These are phyloP conservation scores for Cucurbita maxima DNA, from an alignment of 306 rosid genomes.

Conservation along the genomic window DNA sequence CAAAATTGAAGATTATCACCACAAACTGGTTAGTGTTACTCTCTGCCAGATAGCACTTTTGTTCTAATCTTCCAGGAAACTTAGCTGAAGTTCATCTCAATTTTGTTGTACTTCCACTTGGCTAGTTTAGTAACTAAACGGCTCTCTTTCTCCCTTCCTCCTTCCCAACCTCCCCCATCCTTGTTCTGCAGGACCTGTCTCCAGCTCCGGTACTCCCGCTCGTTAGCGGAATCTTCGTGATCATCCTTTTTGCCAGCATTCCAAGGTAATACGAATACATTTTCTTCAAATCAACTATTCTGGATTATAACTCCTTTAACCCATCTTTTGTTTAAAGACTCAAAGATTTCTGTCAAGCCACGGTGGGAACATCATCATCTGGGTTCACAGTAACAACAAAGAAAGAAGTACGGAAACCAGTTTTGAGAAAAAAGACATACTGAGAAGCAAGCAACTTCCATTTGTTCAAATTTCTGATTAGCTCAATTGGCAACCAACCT, in stretches of 20 bases:
- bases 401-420: slow-evolving; percentile 57
- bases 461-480: not conserved
- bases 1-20: slow-evolving; percentile 40
- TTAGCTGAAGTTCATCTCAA: not conserved
- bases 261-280: slow-evolving; percentile 47
- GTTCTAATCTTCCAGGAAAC: not conserved
- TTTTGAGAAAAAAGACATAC: slow-evolving; percentile 73
- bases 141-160: not conserved
- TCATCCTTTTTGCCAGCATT: slow-evolving; percentile 52
- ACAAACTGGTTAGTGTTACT: slow-evolving; percentile 56
- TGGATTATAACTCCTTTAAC: not conserved
- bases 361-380: slow-evolving; percentile 47
- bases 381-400: slow-evolving; percentile 45
- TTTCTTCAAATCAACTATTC: not conserved
- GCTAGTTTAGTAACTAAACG: not conserved
- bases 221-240: slow-evolving; percentile 49
- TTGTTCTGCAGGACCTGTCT: slow-evolving; percentile 66
- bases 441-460: slow-evolving; percentile 8
- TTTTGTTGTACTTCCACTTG: not conserved
- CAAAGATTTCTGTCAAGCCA: slow-evolving; percentile 51
- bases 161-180: not conserved
- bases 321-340: slow-evolving; percentile 29
- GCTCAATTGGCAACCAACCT: slow-evolving; percentile 2
- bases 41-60: not conserved
- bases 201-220: slow-evolving; percentile 90